These are phyloP conservation scores for Tetrahymena malaccensis DNA, from an alignment of 73 alveolate species.

Conservation along the genomic window DNA sequence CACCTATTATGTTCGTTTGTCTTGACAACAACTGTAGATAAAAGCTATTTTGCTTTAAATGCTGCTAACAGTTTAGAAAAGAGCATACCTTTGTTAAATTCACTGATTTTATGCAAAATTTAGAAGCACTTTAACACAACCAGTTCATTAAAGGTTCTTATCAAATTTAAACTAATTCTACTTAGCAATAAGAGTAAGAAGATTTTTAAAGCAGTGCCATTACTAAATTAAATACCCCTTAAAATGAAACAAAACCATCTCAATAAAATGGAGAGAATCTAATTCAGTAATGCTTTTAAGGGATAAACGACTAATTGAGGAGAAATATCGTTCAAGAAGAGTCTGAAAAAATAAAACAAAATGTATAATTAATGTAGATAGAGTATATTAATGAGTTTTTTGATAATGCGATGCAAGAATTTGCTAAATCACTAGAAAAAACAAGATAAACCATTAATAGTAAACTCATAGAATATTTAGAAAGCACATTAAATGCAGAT, in stretches of 20 bases:
- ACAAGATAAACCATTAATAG: neutral
- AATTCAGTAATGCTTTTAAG: neutral
- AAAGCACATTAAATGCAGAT: neutral
- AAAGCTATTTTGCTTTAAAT: neutral
- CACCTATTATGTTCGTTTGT: neutral
- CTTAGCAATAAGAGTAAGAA: neutral
- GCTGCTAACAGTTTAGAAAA: neutral
- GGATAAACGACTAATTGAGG: neutral
- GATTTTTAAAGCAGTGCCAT: neutral
- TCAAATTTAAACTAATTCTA: neutral
- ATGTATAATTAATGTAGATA: neutral
- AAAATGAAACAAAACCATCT: neutral
- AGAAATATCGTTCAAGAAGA: neutral
- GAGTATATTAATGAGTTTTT: neutral
- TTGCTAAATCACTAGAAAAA: neutral
- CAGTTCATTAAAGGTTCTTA: neutral
- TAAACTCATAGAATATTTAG: neutral
- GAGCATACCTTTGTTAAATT: neutral
- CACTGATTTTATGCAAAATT: neutral
- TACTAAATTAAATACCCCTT: neutral
- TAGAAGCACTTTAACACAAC: neutral
- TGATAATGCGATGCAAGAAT: neutral
- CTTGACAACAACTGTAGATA: neutral
- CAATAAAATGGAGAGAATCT: neutral
- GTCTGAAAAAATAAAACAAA: neutral